Evolutionary conservation across 2,329 filamentous ascomycete species (phyloP).

Genomic region (Pseudocercospora ulei): DNA sequence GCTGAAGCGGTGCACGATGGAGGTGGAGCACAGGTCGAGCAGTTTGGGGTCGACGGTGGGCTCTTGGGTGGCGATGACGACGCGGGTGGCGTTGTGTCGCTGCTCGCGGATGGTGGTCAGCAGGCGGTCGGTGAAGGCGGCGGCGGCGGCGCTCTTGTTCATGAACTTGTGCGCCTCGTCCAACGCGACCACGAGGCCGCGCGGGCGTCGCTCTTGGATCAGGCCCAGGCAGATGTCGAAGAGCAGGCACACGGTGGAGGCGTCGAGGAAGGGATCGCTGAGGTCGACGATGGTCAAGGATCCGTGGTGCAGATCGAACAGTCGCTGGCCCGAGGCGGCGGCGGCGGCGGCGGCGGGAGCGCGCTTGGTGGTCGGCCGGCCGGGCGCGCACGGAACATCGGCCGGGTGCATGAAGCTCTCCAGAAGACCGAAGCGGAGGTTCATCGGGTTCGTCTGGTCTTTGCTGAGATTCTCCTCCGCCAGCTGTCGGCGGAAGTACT

Average conservation of each 20-base stretch:
- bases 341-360: not conserved
- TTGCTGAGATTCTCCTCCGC: constrained; percentile 37
- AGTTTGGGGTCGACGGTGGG: constrained; percentile 60
- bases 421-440: constrained; percentile 52
- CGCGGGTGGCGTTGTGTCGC: constrained; percentile 56
- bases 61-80: constrained; percentile 68
- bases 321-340: too few relatives aligned
- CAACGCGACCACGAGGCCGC: constrained; percentile 54
- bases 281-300: constrained; percentile 60
- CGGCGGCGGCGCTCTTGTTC: constrained; percentile 46
- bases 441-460: constrained; percentile 48
- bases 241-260: constrained; percentile 57
- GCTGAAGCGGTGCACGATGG: constrained; percentile 61
- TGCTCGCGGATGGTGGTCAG: constrained; percentile 58
- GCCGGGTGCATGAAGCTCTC: constrained; percentile 51
- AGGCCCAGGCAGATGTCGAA: constrained; percentile 63
- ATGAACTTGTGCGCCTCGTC: constrained; percentile 72
- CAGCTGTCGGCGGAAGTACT: constrained; percentile 39
- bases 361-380: not conserved
- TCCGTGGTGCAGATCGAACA: constrained; percentile 37
- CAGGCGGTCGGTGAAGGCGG: constrained; percentile 52
- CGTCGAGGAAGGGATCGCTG: constrained; percentile 59
- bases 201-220: constrained; percentile 42
- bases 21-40: constrained; percentile 62
- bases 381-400: constrained; percentile 4